Evolutionary conservation across 1,284 basidiomycete species (phyloP), one percentile per base, ranked within the genome.

Genomic region (Takashimella tepidaria): DNA sequence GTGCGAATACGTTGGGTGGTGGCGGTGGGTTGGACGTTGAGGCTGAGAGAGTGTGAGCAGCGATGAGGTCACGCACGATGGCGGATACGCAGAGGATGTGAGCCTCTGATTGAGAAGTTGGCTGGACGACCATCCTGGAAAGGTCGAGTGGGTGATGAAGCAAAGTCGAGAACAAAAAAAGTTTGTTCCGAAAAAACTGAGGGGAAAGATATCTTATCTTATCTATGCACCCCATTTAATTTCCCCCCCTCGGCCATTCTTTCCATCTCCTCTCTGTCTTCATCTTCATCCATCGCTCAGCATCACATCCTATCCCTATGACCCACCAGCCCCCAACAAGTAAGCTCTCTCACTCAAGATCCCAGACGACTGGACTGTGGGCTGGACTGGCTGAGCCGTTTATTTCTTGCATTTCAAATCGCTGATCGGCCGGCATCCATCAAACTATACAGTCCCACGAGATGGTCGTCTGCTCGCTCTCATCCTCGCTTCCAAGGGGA

Each of bases 401-500:
- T n/a, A n/a, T n/a, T n/a, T n/a, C n/a, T n/a, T n/a, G n/a, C n/a
- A n/a, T n/a, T n/a, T n/a, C n/a, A n/a, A n/a, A n/a, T n/a, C n/a
- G n/a, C n/a, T n/a, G n/a, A n/a, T n/a, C n/a, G n/a, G n/a, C n/a
- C n/a, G n/a, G n/a, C 8, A 1, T 24, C 26, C 49, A 51, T 56
- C 44, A 56, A 41, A 31, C 11, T 19, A 24, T 26, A 19, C 53
- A 75, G 74, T 60, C 5, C 95, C 95, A 11, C 83, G 90, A 31
- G 92, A 93, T 58, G 93, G 92, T 10, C 83, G 93, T 25, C 83
- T 93, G 25, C 92, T 98, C 49, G 91, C 95, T 0, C 82, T 98
- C 31, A 83, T 98, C 27, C 82, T 98, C 23, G 89, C 93, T 3
- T 88, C 91, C 0, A 92, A 91, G n/a, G 92, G 95, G 3, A 86